phyloP scores from a whole-genome alignment of 2,329 filamentous ascomycete species.

The Arthrobotrys sinensis region DNA sequence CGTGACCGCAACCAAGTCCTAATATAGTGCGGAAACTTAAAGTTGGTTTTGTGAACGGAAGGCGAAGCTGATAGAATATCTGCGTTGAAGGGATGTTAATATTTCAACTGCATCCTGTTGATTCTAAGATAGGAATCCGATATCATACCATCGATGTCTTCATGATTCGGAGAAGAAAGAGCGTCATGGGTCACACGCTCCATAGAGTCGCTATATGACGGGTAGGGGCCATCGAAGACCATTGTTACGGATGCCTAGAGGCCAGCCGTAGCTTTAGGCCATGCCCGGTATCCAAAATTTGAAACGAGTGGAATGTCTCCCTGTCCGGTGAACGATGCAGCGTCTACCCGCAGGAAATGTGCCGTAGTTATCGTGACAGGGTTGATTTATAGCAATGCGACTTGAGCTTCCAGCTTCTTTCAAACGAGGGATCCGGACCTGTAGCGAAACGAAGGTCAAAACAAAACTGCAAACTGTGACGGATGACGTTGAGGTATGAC shows the following conservation, averaged over 20 bases:
- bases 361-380: not conserved
- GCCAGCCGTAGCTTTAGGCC: not conserved
- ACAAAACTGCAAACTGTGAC: not conserved
- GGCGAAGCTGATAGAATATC: slow-evolving; percentile 21
- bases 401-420: not conserved
- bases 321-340: no score
- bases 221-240: slow-evolving; percentile 50
- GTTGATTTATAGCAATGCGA: not conserved
- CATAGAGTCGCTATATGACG: slow-evolving; percentile 53
- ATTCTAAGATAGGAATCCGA: not conserved
- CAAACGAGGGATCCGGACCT: not conserved
- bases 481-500: not conserved
- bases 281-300: not conserved
- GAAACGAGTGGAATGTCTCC: not conserved
- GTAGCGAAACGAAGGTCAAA: not conserved
- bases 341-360: no score
- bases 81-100: not conserved
- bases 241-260: slow-evolving; percentile 3
- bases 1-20: slow-evolving; percentile 44
- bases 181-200: slow-evolving; percentile 41
- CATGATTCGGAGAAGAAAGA: slow-evolving; percentile 42
- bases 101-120: not conserved
- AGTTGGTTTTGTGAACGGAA: slow-evolving; percentile 15
- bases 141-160: slow-evolving; percentile 42
- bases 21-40: slow-evolving; percentile 31